A percentile compares a stretch with the other conserved stretches of the same genome.
Evolutionary conservation across 2,329 filamentous ascomycete species (phyloP).

Genomic region (Stagonosporopsis rhizophila): DNA sequence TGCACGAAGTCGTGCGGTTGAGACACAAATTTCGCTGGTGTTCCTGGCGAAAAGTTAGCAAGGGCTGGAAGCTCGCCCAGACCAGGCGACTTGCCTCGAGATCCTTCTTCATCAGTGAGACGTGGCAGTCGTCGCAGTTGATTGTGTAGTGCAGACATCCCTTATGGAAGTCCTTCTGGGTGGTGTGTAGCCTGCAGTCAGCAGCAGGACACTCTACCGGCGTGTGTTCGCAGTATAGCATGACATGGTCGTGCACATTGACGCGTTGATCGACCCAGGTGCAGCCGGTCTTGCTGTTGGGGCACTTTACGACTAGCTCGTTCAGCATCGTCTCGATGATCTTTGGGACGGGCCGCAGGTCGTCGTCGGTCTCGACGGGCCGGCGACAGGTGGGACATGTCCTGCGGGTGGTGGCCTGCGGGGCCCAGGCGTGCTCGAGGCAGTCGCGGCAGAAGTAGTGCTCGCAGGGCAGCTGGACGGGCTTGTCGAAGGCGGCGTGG

Average conservation of each 20-base stretch:
- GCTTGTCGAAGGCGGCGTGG: conserved; percentile 67
- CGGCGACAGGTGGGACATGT: conserved; percentile 66
- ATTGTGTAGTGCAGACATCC: conserved; percentile 63
- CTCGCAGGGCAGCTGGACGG: conserved; percentile 65
- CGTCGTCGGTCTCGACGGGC: conserved; percentile 44
- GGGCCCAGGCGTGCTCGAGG: conserved; percentile 53
- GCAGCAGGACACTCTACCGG: conserved; percentile 60
- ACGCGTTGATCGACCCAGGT: conserved; percentile 60
- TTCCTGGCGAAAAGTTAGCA: conserved; percentile 45
- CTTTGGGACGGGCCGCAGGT: conserved; percentile 55
- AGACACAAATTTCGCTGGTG: conserved; percentile 59
- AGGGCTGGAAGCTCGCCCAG: conserved; percentile 22
- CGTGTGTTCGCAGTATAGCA: conserved; percentile 66
- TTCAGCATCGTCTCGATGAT: conserved; percentile 68
- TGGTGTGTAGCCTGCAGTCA: conserved; percentile 60
- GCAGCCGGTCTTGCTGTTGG: conserved; percentile 63
- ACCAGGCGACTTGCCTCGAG: conserved; percentile 52
- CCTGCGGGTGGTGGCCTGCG: conserved; percentile 40
- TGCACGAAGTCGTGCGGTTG: conserved; percentile 55
- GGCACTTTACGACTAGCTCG: conserved; percentile 66
- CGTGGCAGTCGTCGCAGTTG: conserved; percentile 61
- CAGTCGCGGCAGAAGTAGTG: conserved; percentile 70
- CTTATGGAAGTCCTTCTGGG: conserved; percentile 61
- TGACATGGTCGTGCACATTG: conserved; percentile 65
- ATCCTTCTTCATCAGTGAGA: conserved; percentile 61